phyloP scores from a whole-genome alignment of 768 basidiomycete genomes.

The Russula emetica region DNA sequence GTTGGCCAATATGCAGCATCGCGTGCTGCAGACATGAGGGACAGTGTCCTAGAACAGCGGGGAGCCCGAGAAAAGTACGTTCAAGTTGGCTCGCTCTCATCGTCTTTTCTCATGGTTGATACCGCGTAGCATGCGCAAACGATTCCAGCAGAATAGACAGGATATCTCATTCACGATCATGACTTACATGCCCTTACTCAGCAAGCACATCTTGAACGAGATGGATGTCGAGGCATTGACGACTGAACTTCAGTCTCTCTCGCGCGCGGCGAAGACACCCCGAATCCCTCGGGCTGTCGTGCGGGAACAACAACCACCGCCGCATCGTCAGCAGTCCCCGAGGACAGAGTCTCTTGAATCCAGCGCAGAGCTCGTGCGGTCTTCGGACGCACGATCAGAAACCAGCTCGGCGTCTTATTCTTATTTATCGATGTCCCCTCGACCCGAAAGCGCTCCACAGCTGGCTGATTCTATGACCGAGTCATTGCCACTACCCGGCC shows the following conservation, averaged over 20 bases:
- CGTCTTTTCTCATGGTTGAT: background rate
- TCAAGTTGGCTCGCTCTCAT: background rate
- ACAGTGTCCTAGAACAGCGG: conserved; percentile 54
- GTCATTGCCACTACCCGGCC: background rate
- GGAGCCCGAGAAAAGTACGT: conserved; percentile 68
- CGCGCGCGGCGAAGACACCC: conserved; percentile 34
- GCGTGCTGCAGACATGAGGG: conserved; percentile 62
- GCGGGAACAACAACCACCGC: conserved; percentile 14
- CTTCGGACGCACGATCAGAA: conserved; percentile 43
- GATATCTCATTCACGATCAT: conserved; percentile 73
- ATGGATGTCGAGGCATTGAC: conserved; percentile 78
- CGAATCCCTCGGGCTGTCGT: conserved; percentile 21
- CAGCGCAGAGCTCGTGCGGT: conserved; percentile 36
- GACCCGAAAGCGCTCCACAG: conserved; percentile 42
- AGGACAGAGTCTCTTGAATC: conserved; percentile 35
- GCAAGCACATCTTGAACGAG: conserved; percentile 56
- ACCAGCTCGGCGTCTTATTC: conserved; percentile 42
- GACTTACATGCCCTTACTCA: conserved; percentile 63
- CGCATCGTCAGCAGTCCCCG: conserved; percentile 12
- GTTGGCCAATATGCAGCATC: conserved; percentile 56
- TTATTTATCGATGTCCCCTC: conserved; percentile 39
- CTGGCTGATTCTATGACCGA: conserved; percentile 41
- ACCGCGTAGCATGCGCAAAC: conserved; percentile 52
- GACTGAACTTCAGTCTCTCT: conserved; percentile 47
- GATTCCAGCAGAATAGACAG: conserved; percentile 74